Evolutionary conservation across 2,329 filamentous ascomycete genomes (phyloP), one percentile per base, ranked within the genome.

Genomic region (Lachnellula suecica): DNA sequence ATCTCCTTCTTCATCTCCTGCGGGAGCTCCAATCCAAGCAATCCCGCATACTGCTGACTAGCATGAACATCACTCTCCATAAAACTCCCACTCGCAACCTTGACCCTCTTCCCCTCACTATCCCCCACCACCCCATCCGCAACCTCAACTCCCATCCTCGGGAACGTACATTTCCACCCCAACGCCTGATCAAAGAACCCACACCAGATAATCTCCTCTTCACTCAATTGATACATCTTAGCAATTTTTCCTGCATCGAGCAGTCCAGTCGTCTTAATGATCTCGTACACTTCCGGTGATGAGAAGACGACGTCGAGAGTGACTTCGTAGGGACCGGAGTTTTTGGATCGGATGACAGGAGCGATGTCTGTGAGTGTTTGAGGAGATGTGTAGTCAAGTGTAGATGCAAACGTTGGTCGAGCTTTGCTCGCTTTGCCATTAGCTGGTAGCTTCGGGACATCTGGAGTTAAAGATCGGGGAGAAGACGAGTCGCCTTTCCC

Each of bases 221-320:
- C 49, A 2, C 23, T 22, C 5, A 60, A 3, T 3, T 55, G 31
- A 27, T 72, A 71, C 15, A 73, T 48, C 1, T 48, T 49, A 1
- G 66, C 61, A 1, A 78, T 64, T 0, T 69, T 62, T n/a, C 69
- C 60, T 4, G 58, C 56, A 0, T 59, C 67, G 1, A 78, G 62
- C 0, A 75, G 17, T 17, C 68, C 65, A 0, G 72, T 64, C 0
- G 60, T 48, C 46, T 72, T 72, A 17, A 77, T 68, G 4, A 59
- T 51, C 1, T 62, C 23, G 51, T 73, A 79, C 0, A 63, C 59
- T 0, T 59, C 60, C 10, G 59, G 49, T 0, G 67, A 63, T 0
- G 62, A 62, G 58, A 81, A 81, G 47, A 81, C 74, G 31, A 78
- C 68, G 50, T 81, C 78, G 23, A 80, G 70, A 0, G 78, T 80